phyloP scores from a whole-genome alignment of 306 rosid species.

The Rosa persica region DNA sequence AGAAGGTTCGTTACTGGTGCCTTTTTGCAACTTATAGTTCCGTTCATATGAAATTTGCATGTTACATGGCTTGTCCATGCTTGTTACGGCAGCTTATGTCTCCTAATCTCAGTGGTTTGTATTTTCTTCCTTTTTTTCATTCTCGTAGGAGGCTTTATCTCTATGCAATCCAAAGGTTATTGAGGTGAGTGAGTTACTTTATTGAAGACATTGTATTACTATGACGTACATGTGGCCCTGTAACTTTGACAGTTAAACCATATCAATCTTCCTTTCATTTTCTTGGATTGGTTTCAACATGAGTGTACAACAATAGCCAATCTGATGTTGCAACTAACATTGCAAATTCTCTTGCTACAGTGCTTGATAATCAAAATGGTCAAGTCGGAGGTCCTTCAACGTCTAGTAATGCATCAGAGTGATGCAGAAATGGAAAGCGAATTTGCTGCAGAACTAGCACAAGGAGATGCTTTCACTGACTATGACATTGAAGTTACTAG shows the following conservation, averaged over 20 bases:
- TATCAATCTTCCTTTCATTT: not conserved
- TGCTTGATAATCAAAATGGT: constrained; percentile 1
- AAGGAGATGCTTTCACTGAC: constrained; percentile 40
- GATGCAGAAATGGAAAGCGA: constrained; percentile 44
- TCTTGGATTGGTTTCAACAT: not conserved
- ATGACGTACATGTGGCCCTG: not conserved
- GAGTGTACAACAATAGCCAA: constrained; percentile 18
- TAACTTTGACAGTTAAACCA: constrained; percentile 2
- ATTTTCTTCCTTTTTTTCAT: not conserved
- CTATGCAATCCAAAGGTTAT: constrained; percentile 73
- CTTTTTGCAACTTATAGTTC: constrained; percentile 4
- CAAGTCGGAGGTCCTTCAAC: constrained; percentile 34
- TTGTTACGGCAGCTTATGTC: not conserved
- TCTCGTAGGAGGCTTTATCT: constrained; percentile 78
- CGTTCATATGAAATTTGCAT: not conserved
- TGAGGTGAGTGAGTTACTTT: constrained; percentile 62
- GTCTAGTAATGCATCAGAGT: not conserved
- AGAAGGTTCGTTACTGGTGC: constrained; percentile 60
- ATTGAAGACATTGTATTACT: constrained; percentile 9
- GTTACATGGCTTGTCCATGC: not conserved
- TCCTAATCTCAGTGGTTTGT: constrained; percentile 10
- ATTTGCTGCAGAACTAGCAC: constrained; percentile 40
- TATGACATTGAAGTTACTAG: constrained; percentile 49
- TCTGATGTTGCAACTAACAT: constrained; percentile 22
- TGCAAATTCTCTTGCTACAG: constrained; percentile 29